Conservation (phyloP, 2,329 filamentous ascomycete genomes). For the Iodosphaeria phyllophila region DNA sequence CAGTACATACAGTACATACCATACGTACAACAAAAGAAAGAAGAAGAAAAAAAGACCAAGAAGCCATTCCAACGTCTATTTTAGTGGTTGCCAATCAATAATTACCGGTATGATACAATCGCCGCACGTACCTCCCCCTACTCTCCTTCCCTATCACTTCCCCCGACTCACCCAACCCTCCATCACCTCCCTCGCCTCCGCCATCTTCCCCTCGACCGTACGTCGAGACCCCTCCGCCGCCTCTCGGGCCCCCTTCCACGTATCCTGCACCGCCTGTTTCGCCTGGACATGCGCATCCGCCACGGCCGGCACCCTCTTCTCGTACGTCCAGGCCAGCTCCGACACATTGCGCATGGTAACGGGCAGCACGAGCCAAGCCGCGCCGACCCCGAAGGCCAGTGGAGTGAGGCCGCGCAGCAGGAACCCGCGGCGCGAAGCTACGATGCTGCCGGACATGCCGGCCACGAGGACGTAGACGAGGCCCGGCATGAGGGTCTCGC, state of each 20-base stretch:
- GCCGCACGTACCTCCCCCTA: too few species aligned
- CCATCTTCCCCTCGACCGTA: constrained; percentile 68
- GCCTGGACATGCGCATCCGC: constrained; percentile 63
- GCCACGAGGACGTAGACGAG: constrained; percentile 83
- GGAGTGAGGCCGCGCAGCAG: constrained; percentile 62
- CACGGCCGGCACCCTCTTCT: constrained; percentile 70
- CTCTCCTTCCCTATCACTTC: too few species aligned
- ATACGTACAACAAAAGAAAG: background rate
- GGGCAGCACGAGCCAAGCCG: constrained; percentile 71
- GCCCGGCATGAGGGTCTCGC: constrained; percentile 79
- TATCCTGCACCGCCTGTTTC: constrained; percentile 48
- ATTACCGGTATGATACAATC: too few species aligned
- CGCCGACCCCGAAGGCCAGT: constrained; percentile 60
- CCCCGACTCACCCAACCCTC: constrained; percentile 89
- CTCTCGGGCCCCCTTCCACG: constrained; percentile 54
- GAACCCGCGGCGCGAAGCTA: constrained; percentile 74
- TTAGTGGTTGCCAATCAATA: too few species aligned
- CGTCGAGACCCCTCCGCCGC: constrained; percentile 52
- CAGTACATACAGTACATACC: too few species aligned
- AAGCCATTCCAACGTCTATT: too few species aligned
- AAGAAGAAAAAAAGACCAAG: background rate
- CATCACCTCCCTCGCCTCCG: constrained; percentile 53
- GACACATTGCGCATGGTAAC: constrained; percentile 80
- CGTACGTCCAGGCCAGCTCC: constrained; percentile 78
- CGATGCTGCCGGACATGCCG: constrained; percentile 85